Evolutionary conservation across 371 early-diverging fungal species (phyloP).

Genomic region (Syncephalastrum monosporum): DNA sequence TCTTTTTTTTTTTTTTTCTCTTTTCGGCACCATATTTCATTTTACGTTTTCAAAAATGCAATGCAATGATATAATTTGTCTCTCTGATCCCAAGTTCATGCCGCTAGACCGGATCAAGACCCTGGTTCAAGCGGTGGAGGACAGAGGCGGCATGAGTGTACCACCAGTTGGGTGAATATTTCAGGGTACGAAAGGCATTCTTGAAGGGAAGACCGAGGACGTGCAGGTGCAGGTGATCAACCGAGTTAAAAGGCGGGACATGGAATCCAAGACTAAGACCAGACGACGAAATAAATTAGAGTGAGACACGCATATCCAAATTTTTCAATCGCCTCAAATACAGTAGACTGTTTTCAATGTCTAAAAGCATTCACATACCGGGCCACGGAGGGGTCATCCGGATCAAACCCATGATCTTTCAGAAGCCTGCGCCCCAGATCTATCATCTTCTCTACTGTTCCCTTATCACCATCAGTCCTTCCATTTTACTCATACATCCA

Average conservation of each 20-base stretch:
- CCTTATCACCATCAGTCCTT: background rate
- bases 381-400: conserved; percentile 12
- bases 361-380: no score
- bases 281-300: background rate
- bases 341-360: background rate
- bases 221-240: conserved; percentile 64
- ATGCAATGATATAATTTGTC: no score
- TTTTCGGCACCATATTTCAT: no score
- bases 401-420: conserved; percentile 35
- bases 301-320: background rate
- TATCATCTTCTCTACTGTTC: conserved; percentile 44
- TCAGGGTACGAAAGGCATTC: conserved; percentile 24
- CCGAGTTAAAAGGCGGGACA: conserved; percentile 64
- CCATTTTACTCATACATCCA: no score
- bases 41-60: no score
- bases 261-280: conserved; percentile 58
- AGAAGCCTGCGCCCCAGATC: conserved; percentile 36
- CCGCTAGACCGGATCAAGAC: conserved; percentile 7
- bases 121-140: conserved; percentile 10
- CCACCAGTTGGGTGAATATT: conserved; percentile 31
- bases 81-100: no score
- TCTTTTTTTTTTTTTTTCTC: no score
- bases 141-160: conserved; percentile 24
- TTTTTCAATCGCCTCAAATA: no score
- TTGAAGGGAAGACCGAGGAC: conserved; percentile 54